Evolutionary conservation across 2,329 filamentous ascomycete genomes (phyloP).

Genomic region (Colletotrichum sp.): DNA sequence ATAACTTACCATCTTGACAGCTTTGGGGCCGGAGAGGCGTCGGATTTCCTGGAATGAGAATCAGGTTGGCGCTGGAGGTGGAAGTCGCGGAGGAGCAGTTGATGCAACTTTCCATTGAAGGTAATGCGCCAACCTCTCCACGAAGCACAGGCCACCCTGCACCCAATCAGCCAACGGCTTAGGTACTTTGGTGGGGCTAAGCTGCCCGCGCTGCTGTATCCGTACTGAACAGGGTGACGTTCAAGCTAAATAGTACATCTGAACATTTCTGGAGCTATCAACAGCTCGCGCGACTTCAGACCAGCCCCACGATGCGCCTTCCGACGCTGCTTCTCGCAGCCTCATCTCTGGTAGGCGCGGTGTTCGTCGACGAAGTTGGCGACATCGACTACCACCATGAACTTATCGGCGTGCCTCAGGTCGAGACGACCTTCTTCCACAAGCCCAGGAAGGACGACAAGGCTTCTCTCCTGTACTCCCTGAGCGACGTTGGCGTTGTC

Average conservation of each 20-base stretch:
- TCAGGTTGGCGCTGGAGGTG: background rate
- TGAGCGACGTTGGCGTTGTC: conserved; percentile 83
- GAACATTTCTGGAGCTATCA: conserved; percentile 3
- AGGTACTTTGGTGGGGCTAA: background rate
- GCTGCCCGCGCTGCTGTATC: background rate
- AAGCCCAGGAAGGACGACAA: conserved; percentile 81
- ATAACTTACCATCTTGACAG: conserved; percentile 1
- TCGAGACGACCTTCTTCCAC: conserved; percentile 93
- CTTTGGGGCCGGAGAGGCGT: background rate
- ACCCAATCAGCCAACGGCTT: background rate
- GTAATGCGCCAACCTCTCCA: background rate
- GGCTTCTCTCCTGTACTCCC: conserved; percentile 88
- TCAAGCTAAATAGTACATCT: background rate
- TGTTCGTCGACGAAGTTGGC: conserved; percentile 91
- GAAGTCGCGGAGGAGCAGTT: background rate
- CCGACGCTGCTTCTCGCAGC: conserved; percentile 38
- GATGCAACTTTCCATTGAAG: background rate
- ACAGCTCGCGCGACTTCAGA: conserved; percentile 7
- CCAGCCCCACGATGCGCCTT: conserved; percentile 23
- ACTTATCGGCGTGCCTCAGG: conserved; percentile 82
- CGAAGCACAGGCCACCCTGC: conserved; percentile 4
- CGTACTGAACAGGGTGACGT: background rate
- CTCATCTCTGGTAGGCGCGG: conserved; percentile 59
- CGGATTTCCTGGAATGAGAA: background rate
- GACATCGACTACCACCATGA: conserved; percentile 92